These are phyloP conservation scores for Geotrichum restrictum DNA, from an alignment of 1,139 yeast genomes.

Conservation along the genomic window DNA sequence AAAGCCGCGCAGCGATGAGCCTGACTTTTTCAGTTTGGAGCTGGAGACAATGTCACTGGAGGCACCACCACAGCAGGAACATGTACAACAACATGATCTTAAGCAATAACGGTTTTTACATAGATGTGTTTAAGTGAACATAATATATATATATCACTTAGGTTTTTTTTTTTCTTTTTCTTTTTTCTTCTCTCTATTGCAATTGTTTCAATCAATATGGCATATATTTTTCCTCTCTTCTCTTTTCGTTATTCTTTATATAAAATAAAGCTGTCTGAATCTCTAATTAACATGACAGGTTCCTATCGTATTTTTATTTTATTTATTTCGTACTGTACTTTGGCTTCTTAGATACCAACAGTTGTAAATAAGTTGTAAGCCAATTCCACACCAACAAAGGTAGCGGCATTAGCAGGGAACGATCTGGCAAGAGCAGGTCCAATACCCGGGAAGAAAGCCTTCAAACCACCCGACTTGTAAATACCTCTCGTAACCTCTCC, in stretches of 20 bases:
- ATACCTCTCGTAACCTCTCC: constrained; percentile 61
- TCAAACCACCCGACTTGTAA: constrained; percentile 69
- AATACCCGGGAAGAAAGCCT: constrained; percentile 94
- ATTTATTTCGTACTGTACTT: background rate
- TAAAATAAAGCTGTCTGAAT: background rate
- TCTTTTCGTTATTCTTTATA: background rate
- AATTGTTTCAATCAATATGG: no score
- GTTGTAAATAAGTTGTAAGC: constrained; percentile 62
- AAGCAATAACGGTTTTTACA: no score
- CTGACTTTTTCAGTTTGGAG: constrained; percentile 14
- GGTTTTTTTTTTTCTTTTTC: no score
- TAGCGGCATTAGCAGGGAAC: constrained; percentile 98
- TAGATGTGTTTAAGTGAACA: no score
- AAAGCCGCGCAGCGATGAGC: constrained; percentile 5
- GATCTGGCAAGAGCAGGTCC: constrained; percentile 94
- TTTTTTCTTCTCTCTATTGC: no score
- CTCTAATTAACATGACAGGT: no score
- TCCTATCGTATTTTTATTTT: background rate
- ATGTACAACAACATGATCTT: background rate
- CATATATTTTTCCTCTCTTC: no score
- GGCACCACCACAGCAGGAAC: background rate
- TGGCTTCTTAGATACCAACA: constrained; percentile 19
- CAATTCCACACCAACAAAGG: constrained; percentile 90
- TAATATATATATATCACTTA: no score
- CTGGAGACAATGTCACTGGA: constrained; percentile 15